Base-by-base conservation (phyloP, 2,329 filamentous ascomycete genomes). In the Spiromastix sp. region DNA sequence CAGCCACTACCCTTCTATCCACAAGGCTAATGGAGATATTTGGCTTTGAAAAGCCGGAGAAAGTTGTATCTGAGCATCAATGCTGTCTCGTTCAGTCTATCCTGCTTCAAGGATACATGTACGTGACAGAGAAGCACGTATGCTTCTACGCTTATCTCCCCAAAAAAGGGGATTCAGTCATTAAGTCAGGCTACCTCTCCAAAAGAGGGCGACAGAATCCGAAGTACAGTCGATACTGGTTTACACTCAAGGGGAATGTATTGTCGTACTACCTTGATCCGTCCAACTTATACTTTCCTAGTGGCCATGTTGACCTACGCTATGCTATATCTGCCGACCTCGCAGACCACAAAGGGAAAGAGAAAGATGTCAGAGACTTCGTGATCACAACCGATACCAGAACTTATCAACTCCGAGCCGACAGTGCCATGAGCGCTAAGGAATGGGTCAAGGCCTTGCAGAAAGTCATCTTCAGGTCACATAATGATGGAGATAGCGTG, bases 131-230 rank as follows among this genome's bases (percentile, higher is more conserved):
- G 42, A 82, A 80, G 48, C 91, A 98, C 55, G 82, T 96, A 42
- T 95, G 87, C 61, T 98, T 96, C 57, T 96, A 95, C 55, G 86
- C 91, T 25, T 95, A 95, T 55, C 71, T 96, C n/a, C 86, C 86
- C 5, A 93, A 87, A 67, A 94, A 91, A 68, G 77, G 81, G 34
- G 76, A 83, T 47, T 71, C 79, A 36, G 72, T 82, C 12, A 74
- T 79, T 45, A 96, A 94, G 60, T 89, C 86, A 1, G 89, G 91
- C 1, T 85, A 89, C 51, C 67, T 98, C 2, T 78, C 77, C 37
- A 96, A 96, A 61, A 83, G 82, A 40, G 89, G 91, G 39, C 84
- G 82, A 50, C 80, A 85, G 30, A 94, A 89, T 53, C 83, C 84
- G 30, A 82, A 80, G 46, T 96, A 86, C 60, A 82, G 79, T 51